These are phyloP conservation scores for Backusella parvicylindrica DNA, from an alignment of 192 early-diverging fungal species.

Conservation along the genomic window DNA sequence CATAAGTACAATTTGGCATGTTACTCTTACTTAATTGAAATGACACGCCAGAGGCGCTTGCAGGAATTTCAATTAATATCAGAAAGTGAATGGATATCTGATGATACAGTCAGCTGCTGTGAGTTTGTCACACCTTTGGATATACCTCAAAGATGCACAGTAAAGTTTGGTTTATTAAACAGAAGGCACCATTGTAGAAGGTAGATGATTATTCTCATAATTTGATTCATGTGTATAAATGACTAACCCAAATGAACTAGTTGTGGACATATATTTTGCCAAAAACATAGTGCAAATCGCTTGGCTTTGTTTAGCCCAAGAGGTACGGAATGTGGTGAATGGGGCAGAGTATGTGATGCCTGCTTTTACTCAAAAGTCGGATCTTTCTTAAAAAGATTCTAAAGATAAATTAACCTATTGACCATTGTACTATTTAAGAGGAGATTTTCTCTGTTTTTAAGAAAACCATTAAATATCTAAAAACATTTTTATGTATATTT, in stretches of 20 bases:
- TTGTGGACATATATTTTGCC: slow-evolving; percentile 19
- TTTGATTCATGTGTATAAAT: not conserved
- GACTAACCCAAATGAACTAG: not conserved
- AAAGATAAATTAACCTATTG: not conserved
- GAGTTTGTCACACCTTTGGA: not conserved
- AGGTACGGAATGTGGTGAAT: slow-evolving; percentile 8
- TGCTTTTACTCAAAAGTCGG: slow-evolving; percentile 9
- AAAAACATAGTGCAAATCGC: slow-evolving; percentile 10
- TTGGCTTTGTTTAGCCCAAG: slow-evolving; percentile 7
- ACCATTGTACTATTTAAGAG: not conserved
- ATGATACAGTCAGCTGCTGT: not conserved
- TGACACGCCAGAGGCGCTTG: not conserved
- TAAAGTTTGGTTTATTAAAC: slow-evolving; percentile 4
- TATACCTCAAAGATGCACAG: not conserved
- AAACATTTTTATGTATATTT: not conserved
- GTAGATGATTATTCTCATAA: not conserved
- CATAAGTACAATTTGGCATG: not conserved
- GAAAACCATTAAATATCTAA: not conserved
- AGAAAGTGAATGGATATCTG: not conserved
- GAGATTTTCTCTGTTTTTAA: not conserved
- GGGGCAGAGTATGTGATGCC: slow-evolving; percentile 18
- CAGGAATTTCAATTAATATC: slow-evolving; percentile 1
- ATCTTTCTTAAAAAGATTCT: not conserved
- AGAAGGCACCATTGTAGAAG: slow-evolving; percentile 10
- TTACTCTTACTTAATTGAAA: slow-evolving; percentile 1